A percentile compares a stretch with the other conserved stretches of the same genome.
These are phyloP conservation scores for Pontederia paniculata DNA, from an alignment of 176 grass and related monocot species.

Conservation along the genomic window DNA sequence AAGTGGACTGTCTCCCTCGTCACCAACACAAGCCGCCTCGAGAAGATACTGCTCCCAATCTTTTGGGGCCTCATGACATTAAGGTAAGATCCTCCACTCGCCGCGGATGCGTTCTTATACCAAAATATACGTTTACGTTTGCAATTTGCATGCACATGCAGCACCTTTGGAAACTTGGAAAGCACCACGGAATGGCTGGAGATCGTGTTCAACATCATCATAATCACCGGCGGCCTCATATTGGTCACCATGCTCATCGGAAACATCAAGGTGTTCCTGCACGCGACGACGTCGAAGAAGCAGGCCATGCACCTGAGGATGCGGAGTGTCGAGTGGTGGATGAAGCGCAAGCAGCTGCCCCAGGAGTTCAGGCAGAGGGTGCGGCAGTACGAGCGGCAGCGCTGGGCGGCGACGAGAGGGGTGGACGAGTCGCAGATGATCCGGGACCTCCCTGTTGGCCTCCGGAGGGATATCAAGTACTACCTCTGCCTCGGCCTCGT, in stretches of 20 bases:
- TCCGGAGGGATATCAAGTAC: conserved; percentile 82
- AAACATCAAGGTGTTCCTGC: conserved; percentile 70
- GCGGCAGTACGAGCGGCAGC: conserved; percentile 72
- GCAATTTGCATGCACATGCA: neutral
- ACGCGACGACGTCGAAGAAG: conserved; percentile 11
- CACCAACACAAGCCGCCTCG: conserved; percentile 53
- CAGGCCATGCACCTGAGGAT: conserved; percentile 72
- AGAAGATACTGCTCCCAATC: conserved; percentile 83
- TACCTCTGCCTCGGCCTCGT: conserved; percentile 87
- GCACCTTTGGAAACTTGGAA: conserved; percentile 83
- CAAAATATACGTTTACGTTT: neutral
- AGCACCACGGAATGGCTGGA: conserved; percentile 95
- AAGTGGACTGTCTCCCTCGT: conserved; percentile 76
- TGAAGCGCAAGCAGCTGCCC: conserved; percentile 48
- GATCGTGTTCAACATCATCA: conserved; percentile 93
- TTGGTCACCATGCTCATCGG: conserved; percentile 91
- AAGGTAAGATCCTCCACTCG: no score
- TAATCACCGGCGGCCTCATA: conserved; percentile 64
- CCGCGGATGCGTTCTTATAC: no score
- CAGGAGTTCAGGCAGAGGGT: conserved; percentile 44
- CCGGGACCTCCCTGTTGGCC: conserved; percentile 57
- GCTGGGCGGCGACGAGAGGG: conserved; percentile 76
- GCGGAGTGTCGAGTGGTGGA: conserved; percentile 69
- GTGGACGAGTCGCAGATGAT: conserved; percentile 62
- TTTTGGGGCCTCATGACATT: conserved; percentile 97